Percentiles rank a stretch among this genome's conserved stretches.
phyloP scores from a whole-genome alignment of 495 filamentous ascomycete genomes.

The Penicillium coffeae region DNA sequence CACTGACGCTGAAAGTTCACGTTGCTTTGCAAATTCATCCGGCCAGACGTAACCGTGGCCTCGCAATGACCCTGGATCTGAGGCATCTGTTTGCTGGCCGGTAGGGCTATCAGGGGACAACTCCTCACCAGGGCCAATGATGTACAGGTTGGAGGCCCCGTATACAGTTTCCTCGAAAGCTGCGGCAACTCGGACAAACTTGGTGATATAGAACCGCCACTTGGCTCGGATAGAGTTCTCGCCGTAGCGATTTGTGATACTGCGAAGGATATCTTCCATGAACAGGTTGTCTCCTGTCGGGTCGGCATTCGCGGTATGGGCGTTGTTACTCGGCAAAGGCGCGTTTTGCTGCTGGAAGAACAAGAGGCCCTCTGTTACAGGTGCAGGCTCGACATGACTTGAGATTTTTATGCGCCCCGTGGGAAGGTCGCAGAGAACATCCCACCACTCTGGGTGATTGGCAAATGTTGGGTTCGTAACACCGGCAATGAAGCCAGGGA shows the following conservation, averaged over 20 bases:
- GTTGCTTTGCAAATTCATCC: constrained; percentile 72
- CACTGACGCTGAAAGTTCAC: constrained; percentile 84
- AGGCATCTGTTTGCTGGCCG: constrained; percentile 37
- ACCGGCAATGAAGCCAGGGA: constrained; percentile 95
- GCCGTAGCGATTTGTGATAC: constrained; percentile 80
- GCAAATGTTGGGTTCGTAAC: constrained; percentile 97
- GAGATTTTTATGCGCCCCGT: constrained; percentile 93
- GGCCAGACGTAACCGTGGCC: constrained; percentile 96
- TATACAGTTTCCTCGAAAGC: constrained; percentile 95
- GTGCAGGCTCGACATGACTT: constrained; percentile 68
- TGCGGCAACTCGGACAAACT: constrained; percentile 86
- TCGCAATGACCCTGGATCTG: constrained; percentile 57
- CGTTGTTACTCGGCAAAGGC: constrained; percentile 38
- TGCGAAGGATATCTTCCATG: constrained; percentile 78
- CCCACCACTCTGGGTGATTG: constrained; percentile 96
- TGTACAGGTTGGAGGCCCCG: constrained; percentile 84
- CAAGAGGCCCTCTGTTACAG: constrained; percentile 72
- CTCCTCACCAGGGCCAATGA: constrained; percentile 60
- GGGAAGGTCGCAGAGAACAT: constrained; percentile 89
- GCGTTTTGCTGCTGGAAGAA: constrained; percentile 83
- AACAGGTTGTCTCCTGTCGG: constrained; percentile 86
- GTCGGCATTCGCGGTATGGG: constrained; percentile 51
- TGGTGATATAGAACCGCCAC: constrained; percentile 84
- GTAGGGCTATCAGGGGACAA: constrained; percentile 46
- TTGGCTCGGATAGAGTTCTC: constrained; percentile 86